phyloP scores from a whole-genome alignment of 306 rosid genomes.

The Acmispon strigosus region DNA sequence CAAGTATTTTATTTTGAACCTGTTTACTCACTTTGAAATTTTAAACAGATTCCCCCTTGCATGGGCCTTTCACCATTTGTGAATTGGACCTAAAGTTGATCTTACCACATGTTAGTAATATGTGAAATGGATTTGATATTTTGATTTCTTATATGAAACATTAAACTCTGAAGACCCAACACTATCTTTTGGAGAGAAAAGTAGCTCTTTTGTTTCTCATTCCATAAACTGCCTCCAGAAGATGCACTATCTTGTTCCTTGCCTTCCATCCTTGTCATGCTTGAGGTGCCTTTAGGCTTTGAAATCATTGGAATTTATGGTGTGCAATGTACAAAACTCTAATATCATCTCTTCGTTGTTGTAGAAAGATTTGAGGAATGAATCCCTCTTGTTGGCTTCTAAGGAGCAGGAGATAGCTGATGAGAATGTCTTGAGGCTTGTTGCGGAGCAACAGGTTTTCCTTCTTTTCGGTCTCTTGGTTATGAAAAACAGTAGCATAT shows the following conservation, averaged over 20 bases:
- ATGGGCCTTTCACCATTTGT: neutral
- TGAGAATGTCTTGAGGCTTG: conserved; percentile 71
- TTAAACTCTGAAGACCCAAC: neutral
- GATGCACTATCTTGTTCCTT: neutral
- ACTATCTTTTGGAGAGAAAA: neutral
- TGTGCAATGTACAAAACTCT: conserved; percentile 13
- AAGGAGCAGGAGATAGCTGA: conserved; percentile 77
- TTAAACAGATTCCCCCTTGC: neutral
- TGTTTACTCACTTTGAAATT: neutral
- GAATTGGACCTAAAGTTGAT: neutral
- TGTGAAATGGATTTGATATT: neutral
- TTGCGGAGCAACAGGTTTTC: conserved; percentile 85
- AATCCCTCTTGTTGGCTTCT: conserved; percentile 74
- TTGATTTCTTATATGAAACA: conserved; percentile 2
- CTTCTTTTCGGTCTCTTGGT: neutral
- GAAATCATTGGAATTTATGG: conserved; percentile 4
- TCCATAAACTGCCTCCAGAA: neutral
- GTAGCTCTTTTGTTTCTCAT: neutral
- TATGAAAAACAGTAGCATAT: conserved; percentile 1
- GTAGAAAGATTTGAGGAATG: conserved; percentile 76
- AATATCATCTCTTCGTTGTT: conserved; percentile 22
- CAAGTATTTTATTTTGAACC: neutral
- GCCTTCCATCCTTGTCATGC: conserved; percentile 2
- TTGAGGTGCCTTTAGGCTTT: neutral
- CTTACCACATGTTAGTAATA: neutral